phyloP scores from a whole-genome alignment of 2,329 filamentous ascomycete species.

The Xylariaceae sp. region DNA sequence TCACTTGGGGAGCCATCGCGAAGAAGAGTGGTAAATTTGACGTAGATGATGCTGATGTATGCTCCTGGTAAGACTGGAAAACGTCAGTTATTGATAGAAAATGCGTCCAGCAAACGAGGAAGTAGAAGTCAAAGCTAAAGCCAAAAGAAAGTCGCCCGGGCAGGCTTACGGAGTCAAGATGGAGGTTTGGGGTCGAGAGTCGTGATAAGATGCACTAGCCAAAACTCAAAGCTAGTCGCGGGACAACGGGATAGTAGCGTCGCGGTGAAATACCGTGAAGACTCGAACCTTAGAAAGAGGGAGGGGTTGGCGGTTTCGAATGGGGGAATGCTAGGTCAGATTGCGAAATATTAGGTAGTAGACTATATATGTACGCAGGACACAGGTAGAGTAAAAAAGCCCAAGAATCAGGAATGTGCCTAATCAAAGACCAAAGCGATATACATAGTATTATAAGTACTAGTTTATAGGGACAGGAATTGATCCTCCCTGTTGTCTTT shows the following conservation, averaged over 20 bases:
- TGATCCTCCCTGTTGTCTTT: neutral
- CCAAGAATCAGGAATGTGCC: neutral
- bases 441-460: neutral
- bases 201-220: neutral
- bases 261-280: neutral
- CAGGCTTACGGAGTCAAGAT: conserved; percentile 21
- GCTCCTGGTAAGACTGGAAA: conserved; percentile 5
- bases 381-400: neutral
- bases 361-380: neutral
- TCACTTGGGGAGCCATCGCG: conserved; percentile 44
- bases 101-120: neutral
- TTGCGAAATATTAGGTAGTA: neutral
- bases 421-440: no score
- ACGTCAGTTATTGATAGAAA: conserved; percentile 10
- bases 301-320: neutral
- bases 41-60: conserved; percentile 7
- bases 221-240: neutral
- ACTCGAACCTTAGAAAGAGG: conserved; percentile 4
- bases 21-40: conserved; percentile 7
- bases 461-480: neutral
- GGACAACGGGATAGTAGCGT: neutral
- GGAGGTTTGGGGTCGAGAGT: neutral
- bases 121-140: conserved; percentile 10
- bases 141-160: conserved; percentile 1
- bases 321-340: conserved; percentile 7